Conservation (phyloP, 2,329 filamentous ascomycete genomes). For the Venturia aucupariae region DNA sequence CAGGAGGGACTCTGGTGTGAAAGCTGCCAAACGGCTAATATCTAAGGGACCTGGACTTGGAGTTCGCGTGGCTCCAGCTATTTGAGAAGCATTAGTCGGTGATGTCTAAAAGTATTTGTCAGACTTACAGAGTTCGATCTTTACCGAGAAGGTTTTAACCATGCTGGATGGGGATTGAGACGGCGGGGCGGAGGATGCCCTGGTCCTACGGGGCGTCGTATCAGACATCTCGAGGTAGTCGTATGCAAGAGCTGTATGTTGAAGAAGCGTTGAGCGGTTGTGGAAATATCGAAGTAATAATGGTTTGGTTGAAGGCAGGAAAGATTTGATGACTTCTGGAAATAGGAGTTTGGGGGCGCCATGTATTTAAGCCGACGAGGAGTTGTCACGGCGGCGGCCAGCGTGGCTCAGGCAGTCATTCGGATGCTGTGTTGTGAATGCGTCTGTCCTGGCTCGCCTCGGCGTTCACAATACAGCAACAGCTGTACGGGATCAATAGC, state of each 20-base stretch:
- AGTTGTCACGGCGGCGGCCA: not conserved
- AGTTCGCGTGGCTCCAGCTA: not conserved
- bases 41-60: not conserved
- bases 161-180: not conserved
- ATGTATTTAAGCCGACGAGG: not conserved
- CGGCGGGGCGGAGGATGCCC: not conserved
- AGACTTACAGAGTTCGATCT: not conserved
- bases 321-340: not conserved
- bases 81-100: not conserved
- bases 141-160: not conserved
- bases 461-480: not conserved
- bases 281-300: not conserved
- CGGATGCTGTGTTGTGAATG: not conserved
- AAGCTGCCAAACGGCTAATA: not conserved
- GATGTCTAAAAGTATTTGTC: too few species aligned
- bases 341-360: not conserved
- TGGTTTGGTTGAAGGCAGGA: not conserved
- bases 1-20: not conserved
- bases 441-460: conserved; percentile 3
- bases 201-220: not conserved
- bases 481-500: not conserved
- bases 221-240: not conserved
- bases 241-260: not conserved
- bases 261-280: not conserved
- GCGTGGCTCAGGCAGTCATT: not conserved